A percentile compares a stretch with the other conserved stretches of the same genome.
phyloP scores from a whole-genome alignment of 345 rosid genomes.

The rapeseed (Brassica napus) region Da-Ae NC_063446.1:23446501-23447000 shows the following conservation, averaged over 20 bases:
- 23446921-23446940: conserved; percentile 15
- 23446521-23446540: conserved; percentile 16
- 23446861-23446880: conserved; percentile 10
- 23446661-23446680: conserved; percentile 68
- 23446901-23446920: conserved; percentile 19
- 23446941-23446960: conserved; percentile 37
- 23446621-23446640: conserved; percentile 55
- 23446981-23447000: conserved; percentile 26
- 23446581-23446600: conserved; percentile 36
- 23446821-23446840: conserved; percentile 29
- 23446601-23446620: conserved; percentile 46
- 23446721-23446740: conserved; percentile 77
- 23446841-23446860: conserved; percentile 10
- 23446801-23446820: conserved; percentile 13
- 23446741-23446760: conserved; percentile 83
- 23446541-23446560: background rate
- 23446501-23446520: conserved; percentile 58
- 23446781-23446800: conserved; percentile 19
- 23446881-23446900: conserved; percentile 1
- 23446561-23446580: background rate
- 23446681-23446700: conserved; percentile 77
- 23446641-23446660: conserved; percentile 56
- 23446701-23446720: conserved; percentile 75
- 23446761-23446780: conserved; percentile 51
- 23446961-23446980: background rate